Percentiles rank a stretch among this genome's conserved stretches.
These are phyloP conservation scores for Gastrodia elata DNA, from an alignment of 106 monocot genomes.

Conservation along the genomic window DNA sequence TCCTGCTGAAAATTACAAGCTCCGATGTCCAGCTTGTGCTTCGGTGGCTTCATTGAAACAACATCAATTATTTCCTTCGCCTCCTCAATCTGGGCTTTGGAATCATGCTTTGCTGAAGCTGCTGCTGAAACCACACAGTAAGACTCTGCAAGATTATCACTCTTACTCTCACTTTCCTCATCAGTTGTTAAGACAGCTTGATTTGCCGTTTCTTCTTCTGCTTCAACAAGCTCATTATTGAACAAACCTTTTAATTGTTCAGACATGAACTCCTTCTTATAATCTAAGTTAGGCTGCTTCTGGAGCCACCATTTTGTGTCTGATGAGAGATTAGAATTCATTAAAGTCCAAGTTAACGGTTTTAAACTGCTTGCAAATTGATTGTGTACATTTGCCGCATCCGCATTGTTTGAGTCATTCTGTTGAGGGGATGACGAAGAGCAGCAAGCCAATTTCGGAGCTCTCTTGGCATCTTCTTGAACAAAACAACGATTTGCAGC, in stretches of 20 bases:
- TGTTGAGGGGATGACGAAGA: conserved; percentile 38
- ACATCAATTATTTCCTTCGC: conserved; percentile 19
- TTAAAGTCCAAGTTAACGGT: conserved; percentile 34
- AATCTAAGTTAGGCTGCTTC: conserved; percentile 48
- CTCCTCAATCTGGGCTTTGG: conserved; percentile 22
- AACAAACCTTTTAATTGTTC: conserved; percentile 27
- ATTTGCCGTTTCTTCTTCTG: conserved; percentile 6
- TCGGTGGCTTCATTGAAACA: conserved; percentile 10
- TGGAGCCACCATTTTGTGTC: conserved; percentile 82
- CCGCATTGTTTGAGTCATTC: conserved; percentile 19
- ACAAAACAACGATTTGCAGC: conserved; percentile 64
- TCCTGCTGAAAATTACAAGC: conserved; percentile 25
- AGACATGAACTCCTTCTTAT: conserved; percentile 34
- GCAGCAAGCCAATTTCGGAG: conserved; percentile 67
- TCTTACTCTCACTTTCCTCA: conserved; percentile 9
- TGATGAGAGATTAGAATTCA: conserved; percentile 34
- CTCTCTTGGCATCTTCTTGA: conserved; percentile 94
- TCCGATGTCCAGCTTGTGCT: conserved; percentile 21
- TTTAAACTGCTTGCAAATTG: conserved; percentile 21
- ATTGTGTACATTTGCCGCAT: conserved; percentile 24
- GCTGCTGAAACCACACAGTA: conserved; percentile 32
- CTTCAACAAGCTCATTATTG: conserved; percentile 20
- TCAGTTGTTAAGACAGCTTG: conserved; percentile 12
- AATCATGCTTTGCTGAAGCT: conserved; percentile 27
- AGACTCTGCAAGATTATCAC: conserved; percentile 17